Percentiles rank a stretch among this genome's conserved stretches.
These are phyloP conservation scores for Magnolia kwangsiensis DNA, from an alignment of 164 flowering plant genomes.

Conservation along the genomic window DNA sequence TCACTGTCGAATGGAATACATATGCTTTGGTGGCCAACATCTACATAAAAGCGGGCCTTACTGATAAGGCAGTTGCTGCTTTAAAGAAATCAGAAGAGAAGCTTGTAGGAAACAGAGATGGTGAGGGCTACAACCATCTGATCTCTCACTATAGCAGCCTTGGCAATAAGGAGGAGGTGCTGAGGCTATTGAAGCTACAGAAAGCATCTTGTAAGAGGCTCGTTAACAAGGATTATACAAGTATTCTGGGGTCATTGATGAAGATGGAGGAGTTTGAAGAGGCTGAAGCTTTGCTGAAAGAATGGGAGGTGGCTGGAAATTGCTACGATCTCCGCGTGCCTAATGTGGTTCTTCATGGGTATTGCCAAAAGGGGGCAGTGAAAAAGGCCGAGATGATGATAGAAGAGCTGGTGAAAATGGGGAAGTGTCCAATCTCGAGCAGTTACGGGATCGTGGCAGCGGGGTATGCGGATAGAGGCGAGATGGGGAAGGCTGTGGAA, in stretches of 20 bases:
- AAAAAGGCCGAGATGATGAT: conserved; percentile 43
- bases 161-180: conserved; percentile 37
- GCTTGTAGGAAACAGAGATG: conserved; percentile 6
- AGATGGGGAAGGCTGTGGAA: conserved; percentile 37
- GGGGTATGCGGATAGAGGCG: conserved; percentile 24
- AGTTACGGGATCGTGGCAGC: conserved; percentile 36
- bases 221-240: conserved; percentile 24
- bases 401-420: conserved; percentile 21
- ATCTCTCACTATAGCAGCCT: conserved; percentile 30
- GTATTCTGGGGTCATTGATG: conserved; percentile 36
- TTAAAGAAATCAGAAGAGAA: conserved; percentile 26
- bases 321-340: conserved; percentile 37
- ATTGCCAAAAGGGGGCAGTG: conserved; percentile 32
- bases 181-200: conserved; percentile 34
- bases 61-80: conserved; percentile 27
- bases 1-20: conserved; percentile 26
- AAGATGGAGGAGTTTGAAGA: conserved; percentile 47
- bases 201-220: conserved; percentile 19
- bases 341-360: conserved; percentile 34
- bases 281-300: conserved; percentile 35
- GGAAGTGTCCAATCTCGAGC: conserved; percentile 21
- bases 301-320: conserved; percentile 34
- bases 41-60: conserved; percentile 35
- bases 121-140: conserved; percentile 13
- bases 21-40: conserved; percentile 37